Base-by-base conservation (phyloP, 495 filamentous ascomycete genomes). In the Trichocladium uniseriatum region DNA sequence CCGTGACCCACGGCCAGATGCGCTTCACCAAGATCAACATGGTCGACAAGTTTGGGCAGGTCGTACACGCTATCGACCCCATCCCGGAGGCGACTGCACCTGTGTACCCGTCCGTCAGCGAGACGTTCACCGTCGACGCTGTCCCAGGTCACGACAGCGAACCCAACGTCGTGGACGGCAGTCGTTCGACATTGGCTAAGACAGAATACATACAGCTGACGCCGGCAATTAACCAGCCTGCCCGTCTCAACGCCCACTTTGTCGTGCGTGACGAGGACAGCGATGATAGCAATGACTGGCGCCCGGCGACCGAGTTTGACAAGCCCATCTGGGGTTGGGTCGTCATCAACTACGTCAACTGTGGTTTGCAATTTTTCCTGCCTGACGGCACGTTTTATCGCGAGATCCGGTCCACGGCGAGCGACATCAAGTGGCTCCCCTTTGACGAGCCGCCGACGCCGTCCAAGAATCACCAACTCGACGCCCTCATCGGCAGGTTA, bases 271-370 rank as follows among this genome's bases (percentile, higher is more conserved):
- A 51, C 22, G 18, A 18, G 5, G 27, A 16, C 22, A 2, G 3
- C 7, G 28, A 71, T 48, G 24, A 8, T 8, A 8, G 24, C 4
- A 3, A 3, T 3, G 3, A 27, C 8, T 69, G 63, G 67, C 46
- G 51, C 8, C 43, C 51, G 13, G 32, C 53, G 0, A 43, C 39
- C 0, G 70, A 74, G 24, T 71, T 61, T 61, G 71, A 77, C 36
- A 66, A 66, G 35, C 77, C 75, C 16, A 62, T 79, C 46, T 79
- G 68, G 67, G 77, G 78, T 1, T 80, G 77, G 76, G 29, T 79
- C 0, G 57, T 80, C 0, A 48, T 69, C 48, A 80, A 80, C 62
- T 78, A 69, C 51, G 63, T 54, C 39, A 64, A 79, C 51, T 42
- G 54, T 20, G 70, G 68, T 0, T 41, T 81, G 6, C 76, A 79